These are phyloP conservation scores for Elongisporangium prolatum DNA, from an alignment of 352 stramenopile genomes.

Conservation along the genomic window DNA sequence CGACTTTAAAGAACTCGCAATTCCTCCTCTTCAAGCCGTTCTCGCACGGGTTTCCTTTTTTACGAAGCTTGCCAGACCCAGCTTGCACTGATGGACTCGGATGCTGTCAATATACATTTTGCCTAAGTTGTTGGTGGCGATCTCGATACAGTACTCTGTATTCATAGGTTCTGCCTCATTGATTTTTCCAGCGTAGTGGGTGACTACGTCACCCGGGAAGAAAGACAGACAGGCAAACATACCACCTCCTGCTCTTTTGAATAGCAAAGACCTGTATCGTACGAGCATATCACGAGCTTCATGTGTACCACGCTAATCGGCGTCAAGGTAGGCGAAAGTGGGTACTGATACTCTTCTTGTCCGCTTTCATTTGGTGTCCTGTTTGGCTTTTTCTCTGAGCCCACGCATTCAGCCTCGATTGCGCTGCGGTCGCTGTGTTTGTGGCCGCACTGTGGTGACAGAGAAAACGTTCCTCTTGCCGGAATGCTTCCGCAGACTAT, in stretches of 20 bases:
- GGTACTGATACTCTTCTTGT: conserved; percentile 1
- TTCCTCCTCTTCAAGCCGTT: not conserved
- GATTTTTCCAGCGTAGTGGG: not conserved
- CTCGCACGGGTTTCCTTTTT: not conserved
- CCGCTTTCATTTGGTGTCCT: no score
- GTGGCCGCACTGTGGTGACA: no score
- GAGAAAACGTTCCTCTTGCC: no score
- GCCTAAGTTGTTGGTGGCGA: no score
- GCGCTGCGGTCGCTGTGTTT: no score
- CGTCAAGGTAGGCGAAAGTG: conserved; percentile 1
- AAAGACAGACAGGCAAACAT: not conserved
- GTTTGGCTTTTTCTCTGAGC: no score
- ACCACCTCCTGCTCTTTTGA: not conserved
- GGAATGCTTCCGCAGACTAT: no score
- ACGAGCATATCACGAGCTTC: no score
- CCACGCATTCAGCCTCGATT: no score
- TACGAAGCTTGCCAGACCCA: conserved; percentile 1
- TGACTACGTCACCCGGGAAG: not conserved
- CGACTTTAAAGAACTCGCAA: not conserved
- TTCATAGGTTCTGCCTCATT: not conserved
- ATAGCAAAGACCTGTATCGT: not conserved
- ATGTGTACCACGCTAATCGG: no score
- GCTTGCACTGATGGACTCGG: not conserved
- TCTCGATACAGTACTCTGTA: not conserved
- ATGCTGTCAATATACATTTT: not conserved